A percentile compares a stretch with the other conserved stretches of the same genome.
Evolutionary conservation across 2,329 filamentous ascomycete species (phyloP).

Genomic region (Talaromyces sp.): DNA sequence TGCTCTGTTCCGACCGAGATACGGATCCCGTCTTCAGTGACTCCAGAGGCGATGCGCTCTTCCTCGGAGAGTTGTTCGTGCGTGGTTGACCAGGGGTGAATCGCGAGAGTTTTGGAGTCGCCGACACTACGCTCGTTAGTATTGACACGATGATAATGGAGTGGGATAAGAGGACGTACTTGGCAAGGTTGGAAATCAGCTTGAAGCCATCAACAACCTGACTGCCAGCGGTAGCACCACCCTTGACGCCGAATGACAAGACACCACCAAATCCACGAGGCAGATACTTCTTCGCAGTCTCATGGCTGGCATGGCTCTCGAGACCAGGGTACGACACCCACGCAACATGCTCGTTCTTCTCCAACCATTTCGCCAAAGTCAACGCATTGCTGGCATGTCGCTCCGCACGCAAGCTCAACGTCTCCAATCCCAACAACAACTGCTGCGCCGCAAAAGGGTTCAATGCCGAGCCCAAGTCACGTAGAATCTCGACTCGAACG

Average conservation of each 20-base stretch:
- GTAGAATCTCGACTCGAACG: constrained; percentile 81
- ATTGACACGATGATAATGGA: neutral
- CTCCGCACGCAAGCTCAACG: constrained; percentile 79
- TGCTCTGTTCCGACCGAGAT: constrained; percentile 95
- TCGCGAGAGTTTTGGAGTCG: constrained; percentile 90
- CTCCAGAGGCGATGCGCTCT: constrained; percentile 76
- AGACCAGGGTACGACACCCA: constrained; percentile 96
- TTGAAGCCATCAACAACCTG: constrained; percentile 92
- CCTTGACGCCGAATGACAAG: constrained; percentile 89
- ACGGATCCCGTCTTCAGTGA: constrained; percentile 84
- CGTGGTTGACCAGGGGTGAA: constrained; percentile 93
- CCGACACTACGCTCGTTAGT: constrained; percentile 58
- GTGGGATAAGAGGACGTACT: constrained; percentile 46
- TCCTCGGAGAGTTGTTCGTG: constrained; percentile 85
- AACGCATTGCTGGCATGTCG: constrained; percentile 82
- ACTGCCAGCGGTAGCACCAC: constrained; percentile 75
- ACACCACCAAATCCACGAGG: constrained; percentile 83
- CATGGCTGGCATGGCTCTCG: constrained; percentile 74
- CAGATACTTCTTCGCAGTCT: constrained; percentile 81
- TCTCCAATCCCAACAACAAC: constrained; percentile 84
- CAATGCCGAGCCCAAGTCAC: constrained; percentile 77
- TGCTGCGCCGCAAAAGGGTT: constrained; percentile 94
- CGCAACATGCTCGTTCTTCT: constrained; percentile 75
- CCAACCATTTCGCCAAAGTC: constrained; percentile 75
- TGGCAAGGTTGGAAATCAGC: constrained; percentile 91